These are phyloP conservation scores for Diaporthe vexans DNA, from an alignment of 2,329 filamentous ascomycete species.

Conservation along the genomic window DNA sequence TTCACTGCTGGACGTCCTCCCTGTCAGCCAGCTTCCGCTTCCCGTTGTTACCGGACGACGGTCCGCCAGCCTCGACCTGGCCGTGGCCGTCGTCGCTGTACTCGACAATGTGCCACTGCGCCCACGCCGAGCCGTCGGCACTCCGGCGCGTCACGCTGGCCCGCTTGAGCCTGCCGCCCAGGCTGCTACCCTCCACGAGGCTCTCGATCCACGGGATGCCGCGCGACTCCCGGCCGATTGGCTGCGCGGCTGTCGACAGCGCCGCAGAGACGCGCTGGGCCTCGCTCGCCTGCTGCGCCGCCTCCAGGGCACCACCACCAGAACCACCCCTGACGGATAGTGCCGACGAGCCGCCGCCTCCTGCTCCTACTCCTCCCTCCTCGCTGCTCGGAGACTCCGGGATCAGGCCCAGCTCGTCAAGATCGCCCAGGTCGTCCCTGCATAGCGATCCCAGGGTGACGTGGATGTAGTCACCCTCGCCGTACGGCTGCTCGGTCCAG, in stretches of 20 bases:
- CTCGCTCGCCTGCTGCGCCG: constrained; percentile 50
- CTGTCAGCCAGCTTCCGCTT: constrained; percentile 68
- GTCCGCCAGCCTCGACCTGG: constrained; percentile 46
- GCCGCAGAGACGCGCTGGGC: constrained; percentile 42
- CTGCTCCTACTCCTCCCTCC: constrained; percentile 42
- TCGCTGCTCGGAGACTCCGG: constrained; percentile 56
- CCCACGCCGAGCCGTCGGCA: constrained; percentile 73
- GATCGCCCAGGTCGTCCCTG: constrained; percentile 76
- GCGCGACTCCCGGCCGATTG: constrained; percentile 71
- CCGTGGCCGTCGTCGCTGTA: constrained; percentile 65
- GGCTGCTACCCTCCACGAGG: constrained; percentile 80
- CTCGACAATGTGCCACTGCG: constrained; percentile 90
- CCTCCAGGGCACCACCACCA: constrained; percentile 34
- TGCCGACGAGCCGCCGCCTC: constrained; percentile 37
- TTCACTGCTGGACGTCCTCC: constrained; percentile 47
- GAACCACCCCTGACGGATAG: constrained; percentile 46
- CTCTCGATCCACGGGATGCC: constrained; percentile 89
- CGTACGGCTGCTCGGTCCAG: constrained; percentile 81
- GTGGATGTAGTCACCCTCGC: constrained; percentile 83
- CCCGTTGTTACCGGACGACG: constrained; percentile 52
- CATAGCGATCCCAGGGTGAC: constrained; percentile 84
- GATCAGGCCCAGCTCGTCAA: constrained; percentile 83
- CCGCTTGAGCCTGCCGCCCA: constrained; percentile 76
- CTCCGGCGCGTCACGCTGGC: constrained; percentile 69
- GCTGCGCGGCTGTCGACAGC: constrained; percentile 39